Conservation (phyloP, 2,329 filamentous ascomycete genomes). For the Fusarium globosum region DNA sequence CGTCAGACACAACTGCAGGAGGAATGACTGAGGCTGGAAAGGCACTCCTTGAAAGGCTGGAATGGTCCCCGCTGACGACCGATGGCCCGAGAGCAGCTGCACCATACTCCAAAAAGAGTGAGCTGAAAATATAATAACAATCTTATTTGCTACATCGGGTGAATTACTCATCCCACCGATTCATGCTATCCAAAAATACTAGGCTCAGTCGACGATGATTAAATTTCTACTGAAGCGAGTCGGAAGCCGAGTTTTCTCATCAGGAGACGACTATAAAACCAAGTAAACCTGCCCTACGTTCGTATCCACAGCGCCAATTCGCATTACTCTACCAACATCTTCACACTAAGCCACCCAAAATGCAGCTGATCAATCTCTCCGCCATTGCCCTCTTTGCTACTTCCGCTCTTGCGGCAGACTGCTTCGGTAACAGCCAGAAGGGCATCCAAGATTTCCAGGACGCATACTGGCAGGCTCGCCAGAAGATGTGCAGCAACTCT, state of each 20-base stretch:
- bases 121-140: neutral
- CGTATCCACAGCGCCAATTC: neutral
- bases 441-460: too few relatives aligned
- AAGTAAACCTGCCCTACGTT: fast-evolving
- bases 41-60: neutral
- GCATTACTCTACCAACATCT: neutral
- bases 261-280: neutral
- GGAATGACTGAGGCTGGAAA: fast-evolving
- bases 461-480: slow-evolving; percentile 3
- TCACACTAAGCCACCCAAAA: neutral
- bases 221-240: too few relatives aligned
- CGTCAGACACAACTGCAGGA: neutral
- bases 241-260: fast-evolving
- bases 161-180: too few relatives aligned
- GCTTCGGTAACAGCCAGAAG: neutral
- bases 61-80: neutral
- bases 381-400: neutral
- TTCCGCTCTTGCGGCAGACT: neutral
- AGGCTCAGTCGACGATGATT: too few relatives aligned
- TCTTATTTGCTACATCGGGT: fast-evolving
- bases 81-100: neutral
- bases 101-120: too few relatives aligned
- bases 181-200: too few relatives aligned
- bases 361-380: neutral
- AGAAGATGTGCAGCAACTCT: slow-evolving; percentile 9